Conservation (phyloP, 2,329 filamentous ascomycete species). For the Hymenoscyphus fructigenus region DNA sequence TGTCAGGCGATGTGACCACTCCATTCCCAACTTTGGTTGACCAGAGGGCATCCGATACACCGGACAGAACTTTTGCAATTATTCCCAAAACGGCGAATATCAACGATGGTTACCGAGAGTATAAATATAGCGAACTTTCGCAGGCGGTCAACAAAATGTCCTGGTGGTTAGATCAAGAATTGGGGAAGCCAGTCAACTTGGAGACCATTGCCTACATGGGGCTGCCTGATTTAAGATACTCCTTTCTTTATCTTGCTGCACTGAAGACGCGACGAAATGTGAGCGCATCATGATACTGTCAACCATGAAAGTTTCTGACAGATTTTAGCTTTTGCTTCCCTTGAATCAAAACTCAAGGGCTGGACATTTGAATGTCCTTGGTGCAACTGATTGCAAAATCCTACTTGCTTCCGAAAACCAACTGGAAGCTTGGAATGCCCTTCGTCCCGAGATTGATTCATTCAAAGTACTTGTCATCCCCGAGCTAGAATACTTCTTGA, state of each 20-base stretch:
- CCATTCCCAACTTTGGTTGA: background rate
- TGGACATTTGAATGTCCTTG: conserved; percentile 9
- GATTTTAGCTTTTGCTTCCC: conserved; percentile 6
- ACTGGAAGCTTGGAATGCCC: background rate
- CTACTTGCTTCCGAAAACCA: conserved; percentile 4
- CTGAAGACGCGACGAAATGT: conserved; percentile 3
- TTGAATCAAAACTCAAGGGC: conserved; percentile 8
- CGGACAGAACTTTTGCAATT: conserved; percentile 4
- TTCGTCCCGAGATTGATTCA: conserved; percentile 6
- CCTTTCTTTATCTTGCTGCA: background rate
- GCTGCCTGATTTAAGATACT: conserved; percentile 5
- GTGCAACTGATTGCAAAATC: conserved; percentile 1
- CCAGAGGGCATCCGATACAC: background rate
- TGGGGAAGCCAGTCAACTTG: background rate
- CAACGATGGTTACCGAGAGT: conserved; percentile 8
- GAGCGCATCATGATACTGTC: background rate
- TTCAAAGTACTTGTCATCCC: conserved; percentile 5
- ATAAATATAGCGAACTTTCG: conserved; percentile 8
- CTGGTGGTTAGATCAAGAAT: conserved; percentile 8
- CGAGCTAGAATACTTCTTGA: conserved; percentile 3
- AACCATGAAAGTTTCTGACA: background rate
- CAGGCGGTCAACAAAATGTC: conserved; percentile 7
- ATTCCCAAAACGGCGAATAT: background rate
- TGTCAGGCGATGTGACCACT: background rate
- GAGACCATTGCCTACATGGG: conserved; percentile 9